Conservation (phyloP, 164 flowering plant genomes). For the Chimonanthus salicifolius region DNA sequence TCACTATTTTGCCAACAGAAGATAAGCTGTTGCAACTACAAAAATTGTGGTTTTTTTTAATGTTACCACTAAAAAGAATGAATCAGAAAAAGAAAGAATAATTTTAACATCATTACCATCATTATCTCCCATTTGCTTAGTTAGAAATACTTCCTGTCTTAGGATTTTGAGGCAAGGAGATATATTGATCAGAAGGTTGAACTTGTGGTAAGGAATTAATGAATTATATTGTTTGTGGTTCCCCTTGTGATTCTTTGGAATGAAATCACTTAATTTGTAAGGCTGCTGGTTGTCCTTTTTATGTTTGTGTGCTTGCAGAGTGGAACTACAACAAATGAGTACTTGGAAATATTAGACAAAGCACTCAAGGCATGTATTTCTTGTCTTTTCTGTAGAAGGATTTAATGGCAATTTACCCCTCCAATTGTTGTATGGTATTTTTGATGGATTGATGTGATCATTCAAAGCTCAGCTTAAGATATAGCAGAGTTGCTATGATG, state of each 20-base stretch:
- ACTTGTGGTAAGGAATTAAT: conserved; percentile 40
- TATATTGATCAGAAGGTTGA: conserved; percentile 76
- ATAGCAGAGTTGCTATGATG: too few relatives aligned
- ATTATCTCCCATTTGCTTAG: neutral
- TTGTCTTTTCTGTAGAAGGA: neutral
- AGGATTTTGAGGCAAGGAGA: conserved; percentile 77
- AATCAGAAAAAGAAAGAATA: too few relatives aligned
- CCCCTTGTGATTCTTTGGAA: neutral
- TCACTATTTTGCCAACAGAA: neutral
- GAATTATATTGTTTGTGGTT: neutral
- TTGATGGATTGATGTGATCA: neutral
- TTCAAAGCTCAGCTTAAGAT: neutral
- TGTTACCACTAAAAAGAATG: too few relatives aligned
- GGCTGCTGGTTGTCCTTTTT: neutral
- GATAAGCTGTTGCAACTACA: neutral
- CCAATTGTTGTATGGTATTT: neutral
- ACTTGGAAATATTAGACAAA: conserved; percentile 57
- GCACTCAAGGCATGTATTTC: conserved; percentile 68
- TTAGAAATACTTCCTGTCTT: neutral
- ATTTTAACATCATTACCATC: neutral
- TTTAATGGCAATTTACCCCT: neutral
- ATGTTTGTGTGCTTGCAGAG: conserved; percentile 37
- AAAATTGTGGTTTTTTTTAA: too few relatives aligned
- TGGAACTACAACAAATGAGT: conserved; percentile 74
- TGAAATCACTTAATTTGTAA: neutral